These are phyloP conservation scores for Aspergillus egyptiacus DNA, from an alignment of 495 filamentous ascomycete genomes.

Conservation along the genomic window DNA sequence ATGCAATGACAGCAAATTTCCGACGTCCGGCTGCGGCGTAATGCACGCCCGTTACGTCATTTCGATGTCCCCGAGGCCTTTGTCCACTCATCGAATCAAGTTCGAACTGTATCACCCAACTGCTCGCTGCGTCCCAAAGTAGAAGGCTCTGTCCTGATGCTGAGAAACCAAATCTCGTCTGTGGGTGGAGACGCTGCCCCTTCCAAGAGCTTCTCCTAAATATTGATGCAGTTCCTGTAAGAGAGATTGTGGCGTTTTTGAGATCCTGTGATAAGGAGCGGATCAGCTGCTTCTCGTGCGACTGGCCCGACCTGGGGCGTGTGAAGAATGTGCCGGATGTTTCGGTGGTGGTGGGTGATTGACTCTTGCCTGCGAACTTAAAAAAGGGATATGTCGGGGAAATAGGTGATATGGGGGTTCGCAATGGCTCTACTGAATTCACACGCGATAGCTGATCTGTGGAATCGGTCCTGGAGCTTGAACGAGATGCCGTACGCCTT, in stretches of 20 bases:
- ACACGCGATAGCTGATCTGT: conserved; percentile 20
- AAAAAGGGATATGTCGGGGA: conserved; percentile 5
- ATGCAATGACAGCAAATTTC: conserved; percentile 20
- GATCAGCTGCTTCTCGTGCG: conserved; percentile 16
- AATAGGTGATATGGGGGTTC: conserved; percentile 15
- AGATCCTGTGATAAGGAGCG: conserved; percentile 19
- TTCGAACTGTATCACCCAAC: conserved; percentile 22
- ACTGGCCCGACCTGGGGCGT: conserved; percentile 8
- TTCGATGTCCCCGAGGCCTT: conserved; percentile 16
- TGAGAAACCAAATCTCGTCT: conserved; percentile 22
- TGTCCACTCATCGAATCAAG: conserved; percentile 7
- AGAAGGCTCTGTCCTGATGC: conserved; percentile 18
- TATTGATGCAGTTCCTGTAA: conserved; percentile 14
- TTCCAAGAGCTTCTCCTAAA: conserved; percentile 16
- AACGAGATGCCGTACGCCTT: conserved; percentile 18
- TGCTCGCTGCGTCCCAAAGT: conserved; percentile 21
- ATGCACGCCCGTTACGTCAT: conserved; percentile 22
- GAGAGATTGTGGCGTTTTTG: conserved; percentile 16
- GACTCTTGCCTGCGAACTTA: conserved; percentile 14
- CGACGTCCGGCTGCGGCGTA: conserved; percentile 20
- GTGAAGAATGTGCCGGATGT: conserved; percentile 2
- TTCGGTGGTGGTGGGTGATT: conserved; percentile 10
- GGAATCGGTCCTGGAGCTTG: conserved; percentile 24
- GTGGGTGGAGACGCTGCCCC: conserved; percentile 13
- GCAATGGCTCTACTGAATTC: conserved; percentile 11